Evolutionary conservation across 2,329 filamentous ascomycete genomes (phyloP).

Genomic region (Pezicula rhizophila): DNA sequence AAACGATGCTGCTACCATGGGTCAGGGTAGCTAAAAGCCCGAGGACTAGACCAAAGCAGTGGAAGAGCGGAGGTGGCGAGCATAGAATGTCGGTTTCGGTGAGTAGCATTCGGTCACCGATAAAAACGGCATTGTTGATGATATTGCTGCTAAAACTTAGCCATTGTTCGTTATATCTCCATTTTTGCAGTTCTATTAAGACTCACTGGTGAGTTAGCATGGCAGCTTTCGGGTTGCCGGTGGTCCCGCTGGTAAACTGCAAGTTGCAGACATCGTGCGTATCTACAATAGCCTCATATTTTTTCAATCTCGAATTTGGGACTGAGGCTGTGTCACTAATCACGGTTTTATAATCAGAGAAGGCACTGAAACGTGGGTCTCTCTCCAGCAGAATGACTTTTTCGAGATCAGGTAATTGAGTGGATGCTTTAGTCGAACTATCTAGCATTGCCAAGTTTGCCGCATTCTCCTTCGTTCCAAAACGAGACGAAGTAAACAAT

Average conservation of each 20-base stretch:
- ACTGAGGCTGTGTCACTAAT: conserved; percentile 45
- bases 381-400: no score
- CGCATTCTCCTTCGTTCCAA: no score
- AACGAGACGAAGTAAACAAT: no score
- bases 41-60: conserved; percentile 67
- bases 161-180: neutral
- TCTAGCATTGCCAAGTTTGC: no score
- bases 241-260: conserved; percentile 72
- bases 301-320: conserved; percentile 43
- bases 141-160: conserved; percentile 30
- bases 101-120: conserved; percentile 61
- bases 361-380: no score
- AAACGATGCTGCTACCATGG: conserved; percentile 56
- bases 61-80: conserved; percentile 59
- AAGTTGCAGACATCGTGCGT: conserved; percentile 66
- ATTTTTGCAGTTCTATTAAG: neutral
- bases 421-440: no score
- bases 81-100: conserved; percentile 56
- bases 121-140: conserved; percentile 61
- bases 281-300: conserved; percentile 47
- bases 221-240: conserved; percentile 65
- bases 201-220: conserved; percentile 52
- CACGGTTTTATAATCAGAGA: neutral
- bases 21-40: conserved; percentile 66
- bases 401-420: no score